Percentiles rank a stretch among this genome's conserved stretches.
Conservation (phyloP, 176 grass and related monocot genomes). For the Phyllostachys edulis region DNA sequence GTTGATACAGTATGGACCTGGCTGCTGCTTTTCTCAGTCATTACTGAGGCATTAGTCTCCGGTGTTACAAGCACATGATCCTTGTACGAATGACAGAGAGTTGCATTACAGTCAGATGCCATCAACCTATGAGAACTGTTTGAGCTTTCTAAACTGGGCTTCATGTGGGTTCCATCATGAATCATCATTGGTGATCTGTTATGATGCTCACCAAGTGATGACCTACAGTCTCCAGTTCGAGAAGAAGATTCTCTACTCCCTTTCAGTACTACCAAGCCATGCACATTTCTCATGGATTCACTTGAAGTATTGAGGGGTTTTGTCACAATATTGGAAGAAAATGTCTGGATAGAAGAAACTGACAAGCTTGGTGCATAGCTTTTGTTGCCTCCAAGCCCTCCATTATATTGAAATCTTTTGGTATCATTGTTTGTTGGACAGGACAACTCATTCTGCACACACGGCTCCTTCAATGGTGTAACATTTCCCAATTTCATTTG, state of each 20-base stretch:
- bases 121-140: conserved; percentile 36
- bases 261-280: conserved; percentile 29
- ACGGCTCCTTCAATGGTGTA: conserved; percentile 34
- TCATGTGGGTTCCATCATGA: conserved; percentile 30
- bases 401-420: conserved; percentile 23
- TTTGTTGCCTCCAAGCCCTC: conserved; percentile 32
- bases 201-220: conserved; percentile 34
- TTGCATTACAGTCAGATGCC: conserved; percentile 40
- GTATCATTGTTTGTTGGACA: conserved; percentile 14
- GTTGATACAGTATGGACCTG: conserved; percentile 7
- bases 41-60: conserved; percentile 42
- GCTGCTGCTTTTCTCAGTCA: conserved; percentile 44
- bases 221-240: conserved; percentile 19
- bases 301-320: conserved; percentile 21
- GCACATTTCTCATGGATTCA: conserved; percentile 16
- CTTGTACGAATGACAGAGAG: conserved; percentile 43
- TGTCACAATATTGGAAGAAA: conserved; percentile 25
- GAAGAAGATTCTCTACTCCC: conserved; percentile 32
- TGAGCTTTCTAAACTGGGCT: conserved; percentile 37
- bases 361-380: conserved; percentile 4
- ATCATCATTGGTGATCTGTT: conserved; percentile 30
- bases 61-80: conserved; percentile 40
- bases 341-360: conserved; percentile 37
- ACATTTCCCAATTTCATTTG: conserved; percentile 31
- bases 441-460: neutral